Conservation (phyloP, 225 moss, liverwort and hornwort species). For the Ulota crispa region DNA sequence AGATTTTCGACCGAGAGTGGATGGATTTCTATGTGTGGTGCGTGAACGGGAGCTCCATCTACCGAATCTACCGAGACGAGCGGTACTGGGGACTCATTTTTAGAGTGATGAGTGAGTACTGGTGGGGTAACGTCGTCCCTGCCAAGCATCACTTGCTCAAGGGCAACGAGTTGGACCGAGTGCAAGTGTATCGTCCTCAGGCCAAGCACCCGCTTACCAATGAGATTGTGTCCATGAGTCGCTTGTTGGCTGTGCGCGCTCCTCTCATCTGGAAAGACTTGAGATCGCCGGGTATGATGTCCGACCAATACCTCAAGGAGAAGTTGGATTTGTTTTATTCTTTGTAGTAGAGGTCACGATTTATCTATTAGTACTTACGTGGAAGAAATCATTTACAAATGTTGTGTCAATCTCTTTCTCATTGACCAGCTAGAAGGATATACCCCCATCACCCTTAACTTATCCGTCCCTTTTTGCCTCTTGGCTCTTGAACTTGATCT, state of each 20-base stretch:
- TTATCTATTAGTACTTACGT: background rate
- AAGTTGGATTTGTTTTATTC: slow-evolving; percentile 54
- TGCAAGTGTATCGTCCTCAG: slow-evolving; percentile 42
- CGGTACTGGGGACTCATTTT: slow-evolving; percentile 87
- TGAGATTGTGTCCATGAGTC: slow-evolving; percentile 53
- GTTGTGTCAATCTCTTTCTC: background rate
- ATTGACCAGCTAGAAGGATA: background rate
- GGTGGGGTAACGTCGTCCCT: slow-evolving; percentile 91
- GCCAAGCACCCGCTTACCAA: slow-evolving; percentile 55
- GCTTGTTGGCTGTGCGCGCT: slow-evolving; percentile 52
- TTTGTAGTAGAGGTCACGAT: slow-evolving; percentile 34
- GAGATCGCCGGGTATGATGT: background rate
- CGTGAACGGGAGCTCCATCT: slow-evolving; percentile 74
- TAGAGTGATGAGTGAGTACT: slow-evolving; percentile 85
- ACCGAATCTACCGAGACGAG: slow-evolving; percentile 71
- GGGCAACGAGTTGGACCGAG: slow-evolving; percentile 47
- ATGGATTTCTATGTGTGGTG: slow-evolving; percentile 99
- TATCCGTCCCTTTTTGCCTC: background rate
- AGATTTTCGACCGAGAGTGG: slow-evolving; percentile 79
- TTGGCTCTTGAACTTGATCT: background rate
- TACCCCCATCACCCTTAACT: too few species aligned
- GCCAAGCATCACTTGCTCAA: slow-evolving; percentile 58
- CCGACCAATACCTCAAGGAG: slow-evolving; percentile 27
- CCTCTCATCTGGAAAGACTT: slow-evolving; percentile 62
- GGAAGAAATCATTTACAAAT: background rate